These are phyloP conservation scores for Annona squamosa DNA, from an alignment of 164 flowering plant genomes.

Conservation along the genomic window DNA sequence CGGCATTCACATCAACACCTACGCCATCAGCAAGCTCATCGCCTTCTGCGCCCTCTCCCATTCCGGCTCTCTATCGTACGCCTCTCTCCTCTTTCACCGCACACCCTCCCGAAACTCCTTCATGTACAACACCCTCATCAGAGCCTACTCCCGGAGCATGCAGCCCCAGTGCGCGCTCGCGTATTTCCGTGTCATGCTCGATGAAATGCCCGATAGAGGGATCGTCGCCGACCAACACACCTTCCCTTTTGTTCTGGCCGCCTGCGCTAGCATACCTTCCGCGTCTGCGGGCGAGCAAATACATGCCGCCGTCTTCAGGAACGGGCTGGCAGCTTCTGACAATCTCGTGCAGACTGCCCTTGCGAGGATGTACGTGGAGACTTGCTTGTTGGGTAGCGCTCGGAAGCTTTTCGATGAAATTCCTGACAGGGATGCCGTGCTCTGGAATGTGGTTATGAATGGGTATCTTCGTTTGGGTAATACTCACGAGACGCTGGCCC, in stretches of 20 bases:
- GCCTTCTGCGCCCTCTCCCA: conserved; percentile 27
- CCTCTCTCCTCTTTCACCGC: conserved; percentile 26
- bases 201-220: conserved; percentile 23
- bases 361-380: conserved; percentile 24
- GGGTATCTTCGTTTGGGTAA: conserved; percentile 22
- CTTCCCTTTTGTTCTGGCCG: conserved; percentile 31
- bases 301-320: conserved; percentile 27
- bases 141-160: conserved; percentile 28
- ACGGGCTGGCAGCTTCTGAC: conserved; percentile 21
- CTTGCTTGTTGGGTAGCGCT: conserved; percentile 14
- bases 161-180: conserved; percentile 22
- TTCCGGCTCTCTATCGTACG: conserved; percentile 25
- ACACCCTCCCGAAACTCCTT: conserved; percentile 29
- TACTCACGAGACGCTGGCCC: conserved; percentile 18
- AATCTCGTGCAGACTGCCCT: conserved; percentile 30
- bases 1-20: conserved; percentile 26
- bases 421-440: conserved; percentile 17
- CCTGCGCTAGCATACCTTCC: conserved; percentile 24
- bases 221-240: conserved; percentile 24
- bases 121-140: conserved; percentile 37
- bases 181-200: conserved; percentile 29
- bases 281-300: conserved; percentile 20
- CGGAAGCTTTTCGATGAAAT: conserved; percentile 34
- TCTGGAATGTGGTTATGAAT: conserved; percentile 33
- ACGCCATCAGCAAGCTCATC: conserved; percentile 34